These are phyloP conservation scores for Moelleriella libera DNA, from an alignment of 2,329 filamentous ascomycete species.

Conservation along the genomic window DNA sequence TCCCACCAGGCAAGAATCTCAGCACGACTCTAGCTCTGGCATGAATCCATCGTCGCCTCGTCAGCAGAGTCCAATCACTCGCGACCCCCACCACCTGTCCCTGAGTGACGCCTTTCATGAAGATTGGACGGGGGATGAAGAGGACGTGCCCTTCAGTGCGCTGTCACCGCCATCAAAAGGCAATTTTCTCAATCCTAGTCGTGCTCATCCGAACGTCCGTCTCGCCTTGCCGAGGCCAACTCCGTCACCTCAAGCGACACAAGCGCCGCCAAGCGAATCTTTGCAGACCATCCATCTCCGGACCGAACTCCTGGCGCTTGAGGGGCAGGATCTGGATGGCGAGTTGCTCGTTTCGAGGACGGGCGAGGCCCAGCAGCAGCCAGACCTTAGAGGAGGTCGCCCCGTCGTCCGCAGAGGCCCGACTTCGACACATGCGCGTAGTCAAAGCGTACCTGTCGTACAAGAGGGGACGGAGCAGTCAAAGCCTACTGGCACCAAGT, in stretches of 20 bases:
- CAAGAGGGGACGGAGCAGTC: constrained; percentile 45
- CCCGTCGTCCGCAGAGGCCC: constrained; percentile 52
- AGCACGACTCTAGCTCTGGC: constrained; percentile 1
- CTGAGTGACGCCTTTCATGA: constrained; percentile 50
- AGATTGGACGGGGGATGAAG: constrained; percentile 44
- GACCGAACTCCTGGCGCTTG: constrained; percentile 51
- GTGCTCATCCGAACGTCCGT: constrained; percentile 38
- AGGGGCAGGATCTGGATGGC: constrained; percentile 44
- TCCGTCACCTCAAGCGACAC: constrained; percentile 4
- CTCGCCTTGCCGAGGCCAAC: constrained; percentile 26
- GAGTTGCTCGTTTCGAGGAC: constrained; percentile 55
- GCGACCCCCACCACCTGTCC: constrained; percentile 35
- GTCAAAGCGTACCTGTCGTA: constrained; percentile 65
- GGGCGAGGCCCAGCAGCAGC: constrained; percentile 56
- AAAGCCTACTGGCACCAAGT: constrained; percentile 49
- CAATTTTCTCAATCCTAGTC: constrained; percentile 37
- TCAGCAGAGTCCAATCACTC: constrained; percentile 4
- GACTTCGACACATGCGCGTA: constrained; percentile 58
- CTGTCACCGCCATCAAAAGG: constrained; percentile 40
- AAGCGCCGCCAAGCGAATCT: constrained; percentile 52
- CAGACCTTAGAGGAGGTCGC: constrained; percentile 57
- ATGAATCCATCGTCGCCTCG: constrained; percentile 1
- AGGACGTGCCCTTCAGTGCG: constrained; percentile 36
- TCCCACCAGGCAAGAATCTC: not conserved
- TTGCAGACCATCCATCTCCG: constrained; percentile 44